Conservation (phyloP, 2,329 filamentous ascomycete species). For the Clonostachys byssicola region DNA sequence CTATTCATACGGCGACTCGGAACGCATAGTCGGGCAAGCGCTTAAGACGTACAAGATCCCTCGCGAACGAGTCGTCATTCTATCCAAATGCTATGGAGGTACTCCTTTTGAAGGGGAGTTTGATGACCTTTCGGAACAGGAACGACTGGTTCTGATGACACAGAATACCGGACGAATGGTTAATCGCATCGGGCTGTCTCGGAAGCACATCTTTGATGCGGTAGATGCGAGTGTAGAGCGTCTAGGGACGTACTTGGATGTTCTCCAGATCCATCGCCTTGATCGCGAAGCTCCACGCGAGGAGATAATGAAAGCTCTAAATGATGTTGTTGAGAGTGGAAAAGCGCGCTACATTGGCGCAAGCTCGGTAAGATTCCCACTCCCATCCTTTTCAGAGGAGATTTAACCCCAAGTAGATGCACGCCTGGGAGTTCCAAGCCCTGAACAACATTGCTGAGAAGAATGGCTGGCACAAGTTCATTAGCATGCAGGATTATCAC, state of each 20-base stretch:
- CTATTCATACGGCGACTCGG: no score
- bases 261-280: slow-evolving; percentile 58
- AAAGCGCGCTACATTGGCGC: slow-evolving; percentile 32
- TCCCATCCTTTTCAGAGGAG: no score
- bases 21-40: no score
- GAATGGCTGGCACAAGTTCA: slow-evolving; percentile 1
- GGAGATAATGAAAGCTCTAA: slow-evolving; percentile 56
- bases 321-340: slow-evolving; percentile 50
- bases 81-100: no score
- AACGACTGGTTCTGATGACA: no score
- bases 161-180: slow-evolving; percentile 9
- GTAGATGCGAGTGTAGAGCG: slow-evolving; percentile 55
- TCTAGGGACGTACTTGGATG: slow-evolving; percentile 48
- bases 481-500: neutral
- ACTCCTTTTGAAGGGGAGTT: no score
- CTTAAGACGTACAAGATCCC: no score
- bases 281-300: slow-evolving; percentile 39
- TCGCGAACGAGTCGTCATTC: no score
- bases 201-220: slow-evolving; percentile 60
- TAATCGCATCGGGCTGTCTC: slow-evolving; percentile 46
- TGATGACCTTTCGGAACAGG: no score
- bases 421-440: slow-evolving; percentile 13
- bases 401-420: slow-evolving; percentile 9
- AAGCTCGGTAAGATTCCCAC: no score
- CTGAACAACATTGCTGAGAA: slow-evolving; percentile 1